phyloP scores from a whole-genome alignment of 2,329 filamentous ascomycete genomes.

The Epichloe sibirici region DNA sequence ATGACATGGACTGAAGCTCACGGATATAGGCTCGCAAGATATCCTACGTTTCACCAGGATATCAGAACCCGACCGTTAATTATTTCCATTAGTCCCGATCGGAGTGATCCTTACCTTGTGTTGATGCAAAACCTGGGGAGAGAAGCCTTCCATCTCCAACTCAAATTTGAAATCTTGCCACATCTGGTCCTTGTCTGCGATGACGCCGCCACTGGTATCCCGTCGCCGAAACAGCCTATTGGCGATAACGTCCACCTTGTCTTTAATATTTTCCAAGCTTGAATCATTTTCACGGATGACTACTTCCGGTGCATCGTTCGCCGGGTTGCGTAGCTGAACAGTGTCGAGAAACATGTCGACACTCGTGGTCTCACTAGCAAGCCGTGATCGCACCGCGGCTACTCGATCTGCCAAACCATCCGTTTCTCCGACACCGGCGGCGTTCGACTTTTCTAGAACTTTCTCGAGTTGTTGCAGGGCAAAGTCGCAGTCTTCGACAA shows the following conservation, averaged over 20 bases:
- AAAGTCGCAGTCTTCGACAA: slow-evolving; percentile 43
- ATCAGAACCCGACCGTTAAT: background rate
- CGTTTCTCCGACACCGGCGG: slow-evolving; percentile 16
- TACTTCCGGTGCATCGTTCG: slow-evolving; percentile 21
- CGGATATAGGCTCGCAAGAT: slow-evolving; percentile 49
- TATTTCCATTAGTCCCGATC: background rate
- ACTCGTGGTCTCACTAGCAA: slow-evolving; percentile 39
- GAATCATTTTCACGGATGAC: slow-evolving; percentile 25
- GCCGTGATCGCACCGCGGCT: slow-evolving; percentile 30
- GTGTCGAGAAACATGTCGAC: slow-evolving; percentile 46
- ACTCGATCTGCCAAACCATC: slow-evolving; percentile 26
- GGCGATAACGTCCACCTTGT: slow-evolving; percentile 48
- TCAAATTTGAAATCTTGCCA: slow-evolving; percentile 49
- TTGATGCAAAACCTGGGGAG: slow-evolving; percentile 38
- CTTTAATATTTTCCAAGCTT: slow-evolving; percentile 41
- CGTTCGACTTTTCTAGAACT: slow-evolving; percentile 36
- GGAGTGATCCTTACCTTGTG: slow-evolving; percentile 38
- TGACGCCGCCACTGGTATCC: slow-evolving; percentile 22
- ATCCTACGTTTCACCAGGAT: slow-evolving; percentile 27
- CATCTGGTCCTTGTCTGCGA: slow-evolving; percentile 36
- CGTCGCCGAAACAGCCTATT: slow-evolving; percentile 34
- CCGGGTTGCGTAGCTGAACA: slow-evolving; percentile 38
- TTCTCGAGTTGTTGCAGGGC: slow-evolving; percentile 42
- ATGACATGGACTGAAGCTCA: slow-evolving; percentile 39
- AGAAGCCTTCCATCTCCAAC: slow-evolving; percentile 46